Evolutionary conservation across 1,139 yeast species (phyloP).

Genomic region (Casaregolazyma lundiana): DNA sequence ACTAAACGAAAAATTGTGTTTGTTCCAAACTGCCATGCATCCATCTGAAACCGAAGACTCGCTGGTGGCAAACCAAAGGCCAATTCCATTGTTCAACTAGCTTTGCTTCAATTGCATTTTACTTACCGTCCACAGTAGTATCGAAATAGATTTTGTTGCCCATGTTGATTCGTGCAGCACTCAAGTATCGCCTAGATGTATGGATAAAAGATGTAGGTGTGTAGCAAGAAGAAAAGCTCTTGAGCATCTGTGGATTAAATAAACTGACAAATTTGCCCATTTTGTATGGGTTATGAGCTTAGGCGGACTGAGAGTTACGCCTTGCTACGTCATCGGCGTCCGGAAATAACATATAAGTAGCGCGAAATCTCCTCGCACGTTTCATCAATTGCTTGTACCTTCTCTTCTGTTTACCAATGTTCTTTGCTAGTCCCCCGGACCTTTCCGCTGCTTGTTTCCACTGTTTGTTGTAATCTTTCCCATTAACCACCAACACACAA

Average conservation of each 20-base stretch:
- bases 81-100: not conserved
- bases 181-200: conserved; percentile 2
- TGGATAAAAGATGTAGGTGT: not conserved
- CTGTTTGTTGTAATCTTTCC: not conserved
- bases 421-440: not conserved
- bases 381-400: too few relatives aligned
- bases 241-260: not conserved
- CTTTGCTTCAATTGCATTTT: not conserved
- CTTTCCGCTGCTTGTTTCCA: not conserved
- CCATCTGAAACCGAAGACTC: too few relatives aligned
- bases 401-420: not conserved
- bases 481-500: conserved; percentile 20
- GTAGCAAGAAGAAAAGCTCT: not conserved
- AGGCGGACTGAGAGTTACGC: not conserved
- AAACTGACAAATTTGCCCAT: not conserved
- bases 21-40: too few relatives aligned
- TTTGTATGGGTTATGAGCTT: not conserved
- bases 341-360: too few relatives aligned
- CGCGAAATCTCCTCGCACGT: too few relatives aligned
- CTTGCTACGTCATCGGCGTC: too few relatives aligned
- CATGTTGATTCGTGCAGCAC: conserved; percentile 25
- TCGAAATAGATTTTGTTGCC: conserved; percentile 67
- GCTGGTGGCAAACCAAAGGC: too few relatives aligned
- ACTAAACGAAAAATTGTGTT: too few relatives aligned
- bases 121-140: conserved; percentile 60